Conservation (phyloP, 345 rosid genomes). For the Jatropha curcas region DNA sequence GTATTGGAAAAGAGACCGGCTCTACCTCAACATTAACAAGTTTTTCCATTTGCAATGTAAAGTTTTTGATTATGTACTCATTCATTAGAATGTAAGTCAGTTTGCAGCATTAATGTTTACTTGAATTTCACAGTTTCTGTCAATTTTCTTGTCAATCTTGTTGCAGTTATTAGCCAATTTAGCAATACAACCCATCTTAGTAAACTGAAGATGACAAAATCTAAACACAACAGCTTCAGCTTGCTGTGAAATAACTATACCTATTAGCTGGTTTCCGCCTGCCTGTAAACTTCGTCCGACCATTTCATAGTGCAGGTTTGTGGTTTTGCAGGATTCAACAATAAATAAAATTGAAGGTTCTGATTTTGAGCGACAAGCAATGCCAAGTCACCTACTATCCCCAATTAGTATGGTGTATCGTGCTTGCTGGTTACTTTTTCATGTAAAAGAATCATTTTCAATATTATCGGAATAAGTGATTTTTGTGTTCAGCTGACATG, state of each 20-base stretch:
- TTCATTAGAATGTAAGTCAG: constrained; percentile 34
- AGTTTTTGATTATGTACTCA: constrained; percentile 38
- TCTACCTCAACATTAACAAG: constrained; percentile 68
- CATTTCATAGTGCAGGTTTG: not conserved
- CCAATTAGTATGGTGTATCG: too few relatives aligned
- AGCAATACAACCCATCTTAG: constrained; percentile 4
- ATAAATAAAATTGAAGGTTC: too few relatives aligned
- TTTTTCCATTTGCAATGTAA: constrained; percentile 56
- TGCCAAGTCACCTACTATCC: not conserved
- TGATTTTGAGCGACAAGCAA: not conserved
- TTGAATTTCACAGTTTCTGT: constrained; percentile 21
- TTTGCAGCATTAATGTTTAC: constrained; percentile 31
- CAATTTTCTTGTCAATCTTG: constrained; percentile 12
- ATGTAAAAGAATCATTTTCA: too few relatives aligned
- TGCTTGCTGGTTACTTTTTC: not conserved
- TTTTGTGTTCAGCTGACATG: too few relatives aligned
- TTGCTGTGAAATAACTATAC: not conserved
- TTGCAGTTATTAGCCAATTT: not conserved
- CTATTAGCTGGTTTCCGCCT: not conserved
- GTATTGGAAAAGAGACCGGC: constrained; percentile 86
- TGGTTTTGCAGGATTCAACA: not conserved
- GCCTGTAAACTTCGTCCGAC: not conserved
- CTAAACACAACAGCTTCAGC: not conserved
- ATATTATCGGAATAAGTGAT: too few relatives aligned
- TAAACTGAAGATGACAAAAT: not conserved